Evolutionary conservation across 345 rosid genomes (phyloP).

Genomic region (Salix brachista): DNA sequence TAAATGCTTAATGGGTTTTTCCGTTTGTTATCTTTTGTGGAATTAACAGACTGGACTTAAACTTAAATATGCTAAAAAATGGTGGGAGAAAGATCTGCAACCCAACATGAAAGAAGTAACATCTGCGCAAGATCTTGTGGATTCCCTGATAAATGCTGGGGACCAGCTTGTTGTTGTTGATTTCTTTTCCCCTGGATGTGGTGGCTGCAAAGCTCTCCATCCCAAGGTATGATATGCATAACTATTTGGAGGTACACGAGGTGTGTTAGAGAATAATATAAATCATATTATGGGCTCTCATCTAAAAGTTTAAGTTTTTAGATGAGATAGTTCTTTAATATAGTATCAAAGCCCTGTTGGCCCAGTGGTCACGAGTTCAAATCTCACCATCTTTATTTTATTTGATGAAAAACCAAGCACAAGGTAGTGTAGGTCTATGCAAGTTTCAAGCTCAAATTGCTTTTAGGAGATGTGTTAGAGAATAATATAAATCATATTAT

Average conservation of each 20-base stretch:
- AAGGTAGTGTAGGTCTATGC: too few relatives aligned
- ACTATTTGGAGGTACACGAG: neutral
- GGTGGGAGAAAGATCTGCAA: slow-evolving; percentile 88
- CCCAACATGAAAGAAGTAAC: slow-evolving; percentile 78
- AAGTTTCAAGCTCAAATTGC: too few relatives aligned
- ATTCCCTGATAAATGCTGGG: slow-evolving; percentile 58
- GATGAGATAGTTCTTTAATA: too few relatives aligned
- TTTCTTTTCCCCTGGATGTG: slow-evolving; percentile 97
- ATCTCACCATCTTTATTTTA: too few relatives aligned
- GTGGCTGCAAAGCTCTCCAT: slow-evolving; percentile 96
- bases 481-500: too few relatives aligned
- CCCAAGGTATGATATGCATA: slow-evolving; percentile 55
- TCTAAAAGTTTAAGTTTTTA: too few relatives aligned
- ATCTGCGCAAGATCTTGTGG: slow-evolving; percentile 86
- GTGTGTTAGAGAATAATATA: neutral
- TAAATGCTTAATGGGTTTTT: neutral
- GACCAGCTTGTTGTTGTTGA: slow-evolving; percentile 80
- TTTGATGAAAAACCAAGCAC: too few relatives aligned
- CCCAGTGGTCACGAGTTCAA: too few relatives aligned
- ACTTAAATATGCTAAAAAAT: slow-evolving; percentile 58
- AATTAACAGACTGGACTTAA: slow-evolving; percentile 40
- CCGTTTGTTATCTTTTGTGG: neutral
- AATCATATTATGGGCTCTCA: too few relatives aligned
- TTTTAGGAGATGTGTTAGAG: too few relatives aligned
- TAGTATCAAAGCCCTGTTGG: too few relatives aligned